Conservation (phyloP, 306 rosid genomes). For the Vigna reflexopilosa region DNA sequence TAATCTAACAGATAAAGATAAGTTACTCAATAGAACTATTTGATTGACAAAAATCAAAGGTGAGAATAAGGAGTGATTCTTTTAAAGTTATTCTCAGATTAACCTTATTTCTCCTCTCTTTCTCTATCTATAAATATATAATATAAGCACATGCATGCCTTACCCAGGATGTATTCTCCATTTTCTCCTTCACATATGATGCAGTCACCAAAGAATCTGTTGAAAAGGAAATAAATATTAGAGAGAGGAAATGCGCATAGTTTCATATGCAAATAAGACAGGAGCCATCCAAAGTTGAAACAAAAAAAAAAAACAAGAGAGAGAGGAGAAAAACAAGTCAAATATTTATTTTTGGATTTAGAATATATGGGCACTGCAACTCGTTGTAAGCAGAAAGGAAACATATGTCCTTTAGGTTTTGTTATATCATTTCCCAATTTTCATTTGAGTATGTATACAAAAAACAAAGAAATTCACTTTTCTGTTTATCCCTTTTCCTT, state of each 20-base stretch:
- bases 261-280: neutral
- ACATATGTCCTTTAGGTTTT: constrained; percentile 3
- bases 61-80: neutral
- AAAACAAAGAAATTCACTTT: neutral
- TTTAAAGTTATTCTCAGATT: neutral
- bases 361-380: neutral
- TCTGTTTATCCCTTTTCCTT: neutral
- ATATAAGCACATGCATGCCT: neutral
- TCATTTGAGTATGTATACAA: neutral
- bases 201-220: constrained; percentile 41
- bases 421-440: constrained; percentile 2
- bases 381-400: neutral
- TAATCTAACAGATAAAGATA: too few relatives aligned
- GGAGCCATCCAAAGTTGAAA: constrained; percentile 7
- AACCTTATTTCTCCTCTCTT: neutral
- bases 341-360: constrained; percentile 5
- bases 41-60: neutral
- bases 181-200: constrained; percentile 31
- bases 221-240: neutral
- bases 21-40: neutral
- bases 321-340: neutral
- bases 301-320: neutral
- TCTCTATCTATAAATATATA: too few relatives aligned
- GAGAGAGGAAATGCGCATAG: neutral
- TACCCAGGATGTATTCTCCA: constrained; percentile 42